These are phyloP conservation scores for Dactylellina parvicollis DNA, from an alignment of 2,329 filamentous ascomycete species.

Conservation along the genomic window DNA sequence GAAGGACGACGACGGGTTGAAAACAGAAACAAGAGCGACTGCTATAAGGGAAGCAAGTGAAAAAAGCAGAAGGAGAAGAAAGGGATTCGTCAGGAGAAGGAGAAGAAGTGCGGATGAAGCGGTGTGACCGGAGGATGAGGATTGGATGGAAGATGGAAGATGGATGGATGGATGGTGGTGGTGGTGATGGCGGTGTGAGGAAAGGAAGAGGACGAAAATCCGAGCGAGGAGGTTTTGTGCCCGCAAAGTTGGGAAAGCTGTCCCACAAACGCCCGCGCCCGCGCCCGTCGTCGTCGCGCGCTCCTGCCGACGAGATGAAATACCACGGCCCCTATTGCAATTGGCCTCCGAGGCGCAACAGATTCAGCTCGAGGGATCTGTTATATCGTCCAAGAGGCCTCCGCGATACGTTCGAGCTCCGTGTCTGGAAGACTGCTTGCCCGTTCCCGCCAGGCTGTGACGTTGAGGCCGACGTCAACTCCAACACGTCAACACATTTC, in stretches of 20 bases:
- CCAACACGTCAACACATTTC: slow-evolving; percentile 51
- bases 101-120: background rate
- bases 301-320: background rate
- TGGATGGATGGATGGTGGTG: background rate
- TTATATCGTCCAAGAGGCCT: no score
- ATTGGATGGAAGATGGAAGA: no score
- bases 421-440: no score
- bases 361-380: no score
- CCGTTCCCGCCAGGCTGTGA: no score
- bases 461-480: slow-evolving; percentile 24
- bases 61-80: slow-evolving; percentile 16
- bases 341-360: no score
- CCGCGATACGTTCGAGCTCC: no score
- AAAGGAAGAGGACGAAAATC: background rate
- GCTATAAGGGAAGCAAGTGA: slow-evolving; percentile 3
- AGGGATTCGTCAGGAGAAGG: slow-evolving; percentile 35
- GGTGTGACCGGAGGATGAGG: no score
- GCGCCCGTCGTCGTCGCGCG: background rate
- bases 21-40: background rate
- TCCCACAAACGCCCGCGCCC: slow-evolving; percentile 23
- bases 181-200: background rate
- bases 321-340: no score
- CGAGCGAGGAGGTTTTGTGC: slow-evolving; percentile 27
- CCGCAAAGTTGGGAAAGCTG: slow-evolving; percentile 18
- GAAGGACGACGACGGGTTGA: slow-evolving; percentile 5